Conservation (phyloP, 2,329 filamentous ascomycete genomes). For the Monosporascus sp. region DNA sequence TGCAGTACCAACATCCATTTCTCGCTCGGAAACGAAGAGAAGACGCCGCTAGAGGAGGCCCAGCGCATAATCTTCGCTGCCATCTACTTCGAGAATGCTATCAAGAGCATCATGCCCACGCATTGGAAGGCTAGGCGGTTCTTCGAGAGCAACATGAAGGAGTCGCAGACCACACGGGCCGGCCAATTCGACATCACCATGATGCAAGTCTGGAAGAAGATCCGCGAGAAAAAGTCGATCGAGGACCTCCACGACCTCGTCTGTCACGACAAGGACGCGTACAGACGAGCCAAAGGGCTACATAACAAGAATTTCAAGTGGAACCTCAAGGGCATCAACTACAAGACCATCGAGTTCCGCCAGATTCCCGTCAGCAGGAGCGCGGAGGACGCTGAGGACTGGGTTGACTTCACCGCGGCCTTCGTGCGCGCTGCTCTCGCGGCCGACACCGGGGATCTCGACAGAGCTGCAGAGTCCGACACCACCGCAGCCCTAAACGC, state of each 20-base stretch:
- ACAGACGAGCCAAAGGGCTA: not conserved
- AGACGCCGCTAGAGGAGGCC: constrained; percentile 1
- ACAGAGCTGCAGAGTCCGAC: not conserved
- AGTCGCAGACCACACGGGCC: too few species aligned
- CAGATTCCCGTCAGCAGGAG: constrained; percentile 4
- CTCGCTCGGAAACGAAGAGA: not conserved
- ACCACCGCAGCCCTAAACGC: too few species aligned
- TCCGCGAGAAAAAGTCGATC: not conserved
- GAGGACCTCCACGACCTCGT: not conserved
- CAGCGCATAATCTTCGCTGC: constrained; percentile 6
- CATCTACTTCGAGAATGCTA: constrained; percentile 7
- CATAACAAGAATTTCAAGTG: constrained; percentile 4
- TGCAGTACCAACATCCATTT: constrained; percentile 7
- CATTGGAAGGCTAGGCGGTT: constrained; percentile 1
- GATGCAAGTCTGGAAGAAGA: not conserved
- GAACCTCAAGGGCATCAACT: constrained; percentile 6
- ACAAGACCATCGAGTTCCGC: constrained; percentile 8
- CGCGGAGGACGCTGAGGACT: not conserved
- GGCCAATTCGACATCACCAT: not conserved
- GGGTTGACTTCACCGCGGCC: constrained; percentile 2
- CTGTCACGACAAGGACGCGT: constrained; percentile 1
- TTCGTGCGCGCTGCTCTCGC: not conserved
- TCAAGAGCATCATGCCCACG: constrained; percentile 1
- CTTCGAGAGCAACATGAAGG: too few species aligned
- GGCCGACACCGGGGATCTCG: not conserved